These are phyloP conservation scores for Heterobasidion parviporum DNA, from an alignment of 1,284 basidiomycete genomes.

Conservation along the genomic window DNA sequence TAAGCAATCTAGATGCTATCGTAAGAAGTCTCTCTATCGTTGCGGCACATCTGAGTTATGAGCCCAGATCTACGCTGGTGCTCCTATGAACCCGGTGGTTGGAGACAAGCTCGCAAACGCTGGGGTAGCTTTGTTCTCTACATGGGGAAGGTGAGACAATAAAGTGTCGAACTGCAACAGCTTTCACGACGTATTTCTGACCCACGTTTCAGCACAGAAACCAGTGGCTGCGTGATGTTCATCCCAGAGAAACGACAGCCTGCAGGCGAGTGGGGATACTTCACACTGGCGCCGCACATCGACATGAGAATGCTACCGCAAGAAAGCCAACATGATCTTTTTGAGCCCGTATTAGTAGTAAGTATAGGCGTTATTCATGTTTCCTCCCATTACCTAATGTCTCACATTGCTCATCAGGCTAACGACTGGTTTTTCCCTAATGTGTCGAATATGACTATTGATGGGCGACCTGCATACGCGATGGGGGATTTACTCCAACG, in stretches of 20 bases:
- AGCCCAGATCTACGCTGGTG: too few relatives aligned
- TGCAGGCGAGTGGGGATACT: slow-evolving; percentile 19
- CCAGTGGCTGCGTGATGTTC: slow-evolving; percentile 10
- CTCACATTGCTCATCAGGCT: too few relatives aligned
- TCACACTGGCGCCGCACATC: slow-evolving; percentile 11
- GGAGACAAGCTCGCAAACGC: too few relatives aligned
- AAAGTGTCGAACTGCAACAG: too few relatives aligned
- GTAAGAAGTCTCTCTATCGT: too few relatives aligned
- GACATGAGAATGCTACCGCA: slow-evolving; percentile 13
- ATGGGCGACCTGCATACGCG: slow-evolving; percentile 19
- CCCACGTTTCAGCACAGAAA: slow-evolving; percentile 13
- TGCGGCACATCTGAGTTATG: too few relatives aligned
- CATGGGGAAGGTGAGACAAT: too few relatives aligned
- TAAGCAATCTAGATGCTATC: too few relatives aligned
- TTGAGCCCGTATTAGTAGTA: slow-evolving; percentile 14
- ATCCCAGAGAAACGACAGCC: slow-evolving; percentile 6
- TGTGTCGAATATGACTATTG: slow-evolving; percentile 17
- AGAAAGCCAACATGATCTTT: slow-evolving; percentile 7
- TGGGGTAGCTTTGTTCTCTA: too few relatives aligned
- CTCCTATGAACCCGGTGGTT: too few relatives aligned
- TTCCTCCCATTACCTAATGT: too few relatives aligned
- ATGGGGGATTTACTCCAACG: slow-evolving; percentile 34
- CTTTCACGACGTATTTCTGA: too few relatives aligned
- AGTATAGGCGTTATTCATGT: neutral
- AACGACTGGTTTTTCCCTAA: neutral